Percentiles rank a stretch among this genome's conserved stretches.
Evolutionary conservation across 2,329 filamentous ascomycete genomes (phyloP).

Genomic region (Trichoderma oligosporum): DNA sequence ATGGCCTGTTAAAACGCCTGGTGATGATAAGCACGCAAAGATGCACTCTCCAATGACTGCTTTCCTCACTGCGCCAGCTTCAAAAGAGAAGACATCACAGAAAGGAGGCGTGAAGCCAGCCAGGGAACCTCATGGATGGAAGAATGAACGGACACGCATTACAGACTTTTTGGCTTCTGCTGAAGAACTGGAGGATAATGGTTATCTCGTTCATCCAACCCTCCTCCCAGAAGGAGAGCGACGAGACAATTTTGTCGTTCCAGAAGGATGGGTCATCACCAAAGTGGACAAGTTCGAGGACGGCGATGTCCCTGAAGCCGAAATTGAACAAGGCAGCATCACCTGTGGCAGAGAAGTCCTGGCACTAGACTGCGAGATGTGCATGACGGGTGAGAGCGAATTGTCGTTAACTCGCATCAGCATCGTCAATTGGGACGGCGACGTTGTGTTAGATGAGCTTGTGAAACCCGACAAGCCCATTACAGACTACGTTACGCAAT

Average conservation of each 20-base stretch:
- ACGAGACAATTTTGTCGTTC: slow-evolving; percentile 48
- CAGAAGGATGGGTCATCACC: slow-evolving; percentile 81
- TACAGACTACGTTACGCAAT: slow-evolving; percentile 85
- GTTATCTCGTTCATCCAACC: slow-evolving; percentile 79
- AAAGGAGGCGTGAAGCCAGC: slow-evolving; percentile 58
- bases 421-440: slow-evolving; percentile 79
- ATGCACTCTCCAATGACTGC: slow-evolving; percentile 84
- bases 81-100: slow-evolving; percentile 60
- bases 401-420: slow-evolving; percentile 88
- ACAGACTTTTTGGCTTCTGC: slow-evolving; percentile 70
- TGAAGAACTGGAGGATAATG: slow-evolving; percentile 75
- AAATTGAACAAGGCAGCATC: slow-evolving; percentile 76
- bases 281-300: slow-evolving; percentile 63
- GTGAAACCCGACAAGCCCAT: slow-evolving; percentile 89
- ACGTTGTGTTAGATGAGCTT: slow-evolving; percentile 78
- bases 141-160: slow-evolving; percentile 74
- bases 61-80: slow-evolving; percentile 71
- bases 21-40: slow-evolving; percentile 74
- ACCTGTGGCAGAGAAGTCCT: slow-evolving; percentile 76
- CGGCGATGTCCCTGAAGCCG: slow-evolving; percentile 61
- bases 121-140: slow-evolving; percentile 62
- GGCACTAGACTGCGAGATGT: slow-evolving; percentile 96
- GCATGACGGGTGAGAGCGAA: slow-evolving; percentile 73
- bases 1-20: slow-evolving; percentile 85
- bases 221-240: slow-evolving; percentile 59